These are phyloP conservation scores for Yamadazyma takamatsuzukensis DNA, from an alignment of 805 yeast species.

Conservation along the genomic window DNA sequence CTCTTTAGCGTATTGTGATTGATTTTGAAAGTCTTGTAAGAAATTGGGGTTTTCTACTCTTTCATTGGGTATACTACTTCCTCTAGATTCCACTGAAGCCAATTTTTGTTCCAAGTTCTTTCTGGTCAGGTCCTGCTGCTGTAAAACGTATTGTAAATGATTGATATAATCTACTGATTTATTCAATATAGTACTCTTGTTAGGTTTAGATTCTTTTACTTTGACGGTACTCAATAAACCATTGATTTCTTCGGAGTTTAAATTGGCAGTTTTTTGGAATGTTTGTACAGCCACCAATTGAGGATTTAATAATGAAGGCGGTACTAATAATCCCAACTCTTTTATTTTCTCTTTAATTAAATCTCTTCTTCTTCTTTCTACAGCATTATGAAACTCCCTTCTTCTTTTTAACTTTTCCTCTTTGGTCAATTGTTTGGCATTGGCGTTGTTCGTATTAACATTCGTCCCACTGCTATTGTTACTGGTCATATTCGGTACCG, in stretches of 20 bases:
- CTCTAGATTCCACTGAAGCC: conserved; percentile 12
- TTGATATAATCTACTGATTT: conserved; percentile 77
- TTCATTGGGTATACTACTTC: background rate
- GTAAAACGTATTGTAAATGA: conserved; percentile 59
- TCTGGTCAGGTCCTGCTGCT: conserved; percentile 50
- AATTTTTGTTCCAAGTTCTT: conserved; percentile 31
- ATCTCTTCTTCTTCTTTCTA: conserved; percentile 88
- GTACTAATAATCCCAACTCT: conserved; percentile 77
- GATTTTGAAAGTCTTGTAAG: conserved; percentile 14
- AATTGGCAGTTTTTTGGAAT: conserved; percentile 30
- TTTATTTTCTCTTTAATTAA: conserved; percentile 84
- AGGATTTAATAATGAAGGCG: conserved; percentile 62
- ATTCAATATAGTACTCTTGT: conserved; percentile 73
- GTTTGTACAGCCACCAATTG: conserved; percentile 40
- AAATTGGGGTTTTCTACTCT: conserved; percentile 8
- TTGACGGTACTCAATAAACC: conserved; percentile 37
- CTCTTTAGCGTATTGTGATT: conserved; percentile 6
- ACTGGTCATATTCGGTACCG: conserved; percentile 23
- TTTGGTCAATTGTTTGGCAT: conserved; percentile 39
- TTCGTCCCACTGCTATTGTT: conserved; percentile 3
- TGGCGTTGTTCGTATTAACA: background rate
- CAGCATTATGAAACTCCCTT: conserved; percentile 90
- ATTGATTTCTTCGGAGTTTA: conserved; percentile 28
- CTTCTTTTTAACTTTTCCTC: conserved; percentile 75
- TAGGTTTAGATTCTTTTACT: conserved; percentile 69